Evolutionary conservation across 495 filamentous ascomycete species (phyloP).

Genomic region (Letharia lupina): DNA sequence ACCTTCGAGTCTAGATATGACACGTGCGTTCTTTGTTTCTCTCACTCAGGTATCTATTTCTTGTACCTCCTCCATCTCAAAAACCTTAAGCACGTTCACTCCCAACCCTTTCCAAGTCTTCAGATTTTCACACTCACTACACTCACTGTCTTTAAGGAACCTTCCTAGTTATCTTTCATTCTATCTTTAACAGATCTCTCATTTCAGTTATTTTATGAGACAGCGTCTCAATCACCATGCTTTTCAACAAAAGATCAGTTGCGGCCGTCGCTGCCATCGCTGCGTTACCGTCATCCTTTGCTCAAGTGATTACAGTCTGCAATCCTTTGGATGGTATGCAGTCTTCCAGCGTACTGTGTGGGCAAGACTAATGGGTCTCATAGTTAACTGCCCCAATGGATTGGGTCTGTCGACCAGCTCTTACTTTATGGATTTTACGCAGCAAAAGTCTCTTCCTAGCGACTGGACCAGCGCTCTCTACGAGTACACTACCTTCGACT

Average conservation of each 20-base stretch:
- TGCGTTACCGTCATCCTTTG: constrained; percentile 31
- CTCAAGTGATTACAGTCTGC: constrained; percentile 40
- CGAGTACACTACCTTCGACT: constrained; percentile 32
- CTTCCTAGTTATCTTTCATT: neutral
- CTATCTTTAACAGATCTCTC: constrained; percentile 1
- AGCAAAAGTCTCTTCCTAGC: constrained; percentile 40
- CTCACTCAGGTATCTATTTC: neutral
- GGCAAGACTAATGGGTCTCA: neutral
- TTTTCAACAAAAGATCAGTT: neutral
- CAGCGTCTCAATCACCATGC: neutral
- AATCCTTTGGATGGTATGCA: constrained; percentile 19
- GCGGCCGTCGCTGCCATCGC: constrained; percentile 6
- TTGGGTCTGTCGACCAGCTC: constrained; percentile 47
- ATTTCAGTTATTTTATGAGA: neutral
- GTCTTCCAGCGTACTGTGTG: neutral
- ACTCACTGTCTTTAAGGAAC: neutral
- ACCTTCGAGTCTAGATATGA: neutral
- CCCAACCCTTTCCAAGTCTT: neutral
- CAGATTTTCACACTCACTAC: neutral
- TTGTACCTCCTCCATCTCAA: neutral
- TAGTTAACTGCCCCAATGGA: constrained; percentile 19
- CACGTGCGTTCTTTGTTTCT: constrained; percentile 3
- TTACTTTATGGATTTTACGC: constrained; percentile 58
- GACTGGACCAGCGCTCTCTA: constrained; percentile 49
- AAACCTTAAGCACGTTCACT: neutral